phyloP scores from a whole-genome alignment of 305 asterid genomes.

The Nicotiana rustica region DNA sequence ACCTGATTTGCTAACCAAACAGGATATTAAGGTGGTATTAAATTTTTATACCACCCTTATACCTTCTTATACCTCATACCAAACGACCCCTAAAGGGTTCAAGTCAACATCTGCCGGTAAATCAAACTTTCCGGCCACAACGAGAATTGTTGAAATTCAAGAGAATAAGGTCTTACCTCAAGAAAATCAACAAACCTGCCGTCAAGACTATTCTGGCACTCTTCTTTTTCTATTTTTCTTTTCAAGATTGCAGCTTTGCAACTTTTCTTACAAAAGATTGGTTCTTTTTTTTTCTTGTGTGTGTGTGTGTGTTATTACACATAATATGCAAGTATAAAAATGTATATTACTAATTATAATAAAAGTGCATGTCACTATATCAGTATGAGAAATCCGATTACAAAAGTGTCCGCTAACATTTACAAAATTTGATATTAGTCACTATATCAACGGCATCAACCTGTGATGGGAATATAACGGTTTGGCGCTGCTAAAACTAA shows the following conservation, averaged over 20 bases:
- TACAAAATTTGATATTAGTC: background rate
- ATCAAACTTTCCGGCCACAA: conserved; percentile 65
- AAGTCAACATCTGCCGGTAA: conserved; percentile 39
- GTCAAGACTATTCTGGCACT: conserved; percentile 76
- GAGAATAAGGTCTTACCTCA: conserved; percentile 63
- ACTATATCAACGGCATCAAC: background rate
- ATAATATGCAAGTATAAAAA: no score
- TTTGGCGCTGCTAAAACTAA: conserved; percentile 1
- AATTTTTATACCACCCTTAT: no score
- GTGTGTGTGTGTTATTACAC: background rate
- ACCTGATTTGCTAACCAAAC: no score
- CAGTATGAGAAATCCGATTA: no score
- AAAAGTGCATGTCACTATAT: background rate
- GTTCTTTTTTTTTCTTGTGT: background rate
- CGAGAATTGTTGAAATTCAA: conserved; percentile 53
- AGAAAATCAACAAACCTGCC: conserved; percentile 77
- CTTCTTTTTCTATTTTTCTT: background rate
- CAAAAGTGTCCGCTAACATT: no score
- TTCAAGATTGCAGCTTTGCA: background rate
- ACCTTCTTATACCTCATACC: no score
- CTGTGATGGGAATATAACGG: background rate
- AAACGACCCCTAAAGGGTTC: conserved; percentile 15
- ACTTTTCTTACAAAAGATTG: background rate
- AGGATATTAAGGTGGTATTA: no score
- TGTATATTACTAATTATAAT: no score